Conservation (phyloP, 805 yeast genomes). For the Naumovozyma dairenensis region DNA sequence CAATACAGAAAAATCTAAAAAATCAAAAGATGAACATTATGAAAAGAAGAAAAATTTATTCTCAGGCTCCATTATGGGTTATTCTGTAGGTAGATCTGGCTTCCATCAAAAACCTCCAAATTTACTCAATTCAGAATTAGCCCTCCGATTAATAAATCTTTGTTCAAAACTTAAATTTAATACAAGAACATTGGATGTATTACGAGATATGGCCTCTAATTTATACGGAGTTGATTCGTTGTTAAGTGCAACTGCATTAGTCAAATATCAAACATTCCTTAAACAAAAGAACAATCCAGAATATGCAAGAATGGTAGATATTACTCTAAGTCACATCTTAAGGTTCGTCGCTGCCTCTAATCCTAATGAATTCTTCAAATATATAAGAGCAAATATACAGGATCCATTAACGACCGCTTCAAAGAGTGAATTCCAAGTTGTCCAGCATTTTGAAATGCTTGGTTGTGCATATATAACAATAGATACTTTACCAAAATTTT, state of each 20-base stretch:
- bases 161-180: slow-evolving; percentile 26
- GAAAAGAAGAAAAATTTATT: slow-evolving; percentile 13
- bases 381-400: slow-evolving; percentile 7
- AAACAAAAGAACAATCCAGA: slow-evolving; percentile 8
- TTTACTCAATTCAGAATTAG: slow-evolving; percentile 17
- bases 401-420: slow-evolving; percentile 4
- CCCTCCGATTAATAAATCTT: slow-evolving; percentile 14
- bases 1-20: slow-evolving; percentile 12
- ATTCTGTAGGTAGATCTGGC: slow-evolving; percentile 25
- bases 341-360: slow-evolving; percentile 44
- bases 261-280: slow-evolving; percentile 13
- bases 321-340: slow-evolving; percentile 26
- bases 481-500: slow-evolving; percentile 28
- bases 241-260: slow-evolving; percentile 8
- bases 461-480: slow-evolving; percentile 35
- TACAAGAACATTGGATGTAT: slow-evolving; percentile 20
- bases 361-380: slow-evolving; percentile 34
- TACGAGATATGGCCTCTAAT: slow-evolving; percentile 19
- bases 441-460: slow-evolving; percentile 35
- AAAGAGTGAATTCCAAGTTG: slow-evolving; percentile 3
- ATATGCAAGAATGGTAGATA: slow-evolving; percentile 11
- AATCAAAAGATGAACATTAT: slow-evolving; percentile 15
- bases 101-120: slow-evolving; percentile 29
- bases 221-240: slow-evolving; percentile 5
- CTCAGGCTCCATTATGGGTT: slow-evolving; percentile 24